Percentiles rank a stretch among this genome's conserved stretches.
Conservation (phyloP, 2,329 filamentous ascomycete species). For the Botrytis aclada region DNA sequence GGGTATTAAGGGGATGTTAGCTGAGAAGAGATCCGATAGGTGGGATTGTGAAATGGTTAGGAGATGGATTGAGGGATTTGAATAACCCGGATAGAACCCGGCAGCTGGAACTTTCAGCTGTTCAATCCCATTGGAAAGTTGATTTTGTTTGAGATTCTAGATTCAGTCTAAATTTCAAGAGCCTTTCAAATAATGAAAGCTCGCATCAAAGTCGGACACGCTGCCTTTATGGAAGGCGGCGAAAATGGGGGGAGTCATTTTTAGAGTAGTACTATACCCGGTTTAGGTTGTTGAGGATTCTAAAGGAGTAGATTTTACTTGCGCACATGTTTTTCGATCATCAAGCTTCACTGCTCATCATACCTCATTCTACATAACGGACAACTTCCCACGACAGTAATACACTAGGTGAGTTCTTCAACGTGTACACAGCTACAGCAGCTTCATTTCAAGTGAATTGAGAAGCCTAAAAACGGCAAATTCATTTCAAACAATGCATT, state of each 20-base stretch:
- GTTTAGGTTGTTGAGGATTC: neutral
- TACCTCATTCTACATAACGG: neutral
- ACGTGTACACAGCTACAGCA: neutral
- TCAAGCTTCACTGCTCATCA: neutral
- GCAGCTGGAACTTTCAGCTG: neutral
- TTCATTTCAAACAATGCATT: neutral
- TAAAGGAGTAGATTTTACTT: neutral
- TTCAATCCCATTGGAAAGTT: neutral
- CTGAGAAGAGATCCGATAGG: constrained; percentile 22
- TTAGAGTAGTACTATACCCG: neutral
- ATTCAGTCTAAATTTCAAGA: neutral
- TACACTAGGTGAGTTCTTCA: neutral
- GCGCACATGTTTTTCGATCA: neutral
- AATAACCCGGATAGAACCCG: neutral
- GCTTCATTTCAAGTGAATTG: neutral
- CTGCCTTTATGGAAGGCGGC: neutral
- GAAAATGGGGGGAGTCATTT: neutral
- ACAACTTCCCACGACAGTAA: neutral
- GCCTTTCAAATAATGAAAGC: neutral
- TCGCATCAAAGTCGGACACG: neutral
- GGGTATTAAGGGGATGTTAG: constrained; percentile 32
- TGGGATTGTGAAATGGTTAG: constrained; percentile 29
- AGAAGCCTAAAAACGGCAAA: neutral
- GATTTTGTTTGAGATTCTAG: neutral
- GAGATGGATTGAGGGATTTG: constrained; percentile 23